Percentiles rank a stretch among this genome's conserved stretches.
Evolutionary conservation across 2,329 filamentous ascomycete species (phyloP).

Genomic region (Chaetomiaceae sp.): DNA sequence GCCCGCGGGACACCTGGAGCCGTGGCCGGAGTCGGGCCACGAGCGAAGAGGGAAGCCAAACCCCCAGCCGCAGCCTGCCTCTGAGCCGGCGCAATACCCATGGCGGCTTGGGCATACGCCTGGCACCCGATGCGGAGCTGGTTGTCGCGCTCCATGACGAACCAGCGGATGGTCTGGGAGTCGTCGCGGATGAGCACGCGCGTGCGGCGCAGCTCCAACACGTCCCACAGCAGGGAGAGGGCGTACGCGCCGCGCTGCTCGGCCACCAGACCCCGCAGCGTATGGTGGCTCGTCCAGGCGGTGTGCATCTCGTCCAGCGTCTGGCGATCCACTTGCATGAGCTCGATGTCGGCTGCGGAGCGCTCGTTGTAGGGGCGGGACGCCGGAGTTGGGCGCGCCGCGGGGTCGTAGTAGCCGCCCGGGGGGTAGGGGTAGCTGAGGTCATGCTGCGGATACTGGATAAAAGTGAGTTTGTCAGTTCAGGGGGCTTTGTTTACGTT

Average conservation of each 20-base stretch:
- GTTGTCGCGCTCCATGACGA: conserved; percentile 6
- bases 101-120: background rate
- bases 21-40: no score
- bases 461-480: background rate
- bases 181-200: background rate
- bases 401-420: background rate
- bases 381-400: conserved; percentile 6
- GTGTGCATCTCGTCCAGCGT: conserved; percentile 4
- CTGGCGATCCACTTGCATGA: conserved; percentile 7
- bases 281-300: conserved; percentile 8
- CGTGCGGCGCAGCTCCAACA: conserved; percentile 13
- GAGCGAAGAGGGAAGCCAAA: no score
- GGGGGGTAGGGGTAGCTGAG: background rate
- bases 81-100: background rate
- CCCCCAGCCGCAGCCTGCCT: no score
- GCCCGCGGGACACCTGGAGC: no score
- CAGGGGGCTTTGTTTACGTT: background rate
- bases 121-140: background rate
- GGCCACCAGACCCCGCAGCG: background rate
- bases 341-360: background rate
- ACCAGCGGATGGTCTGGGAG: conserved; percentile 16
- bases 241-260: conserved; percentile 1
- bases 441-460: background rate
- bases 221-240: conserved; percentile 21
- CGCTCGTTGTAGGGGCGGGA: conserved; percentile 14